Conservation (phyloP, 1,139 yeast species). For the Zygotorulaspora mrakii region DNA sequence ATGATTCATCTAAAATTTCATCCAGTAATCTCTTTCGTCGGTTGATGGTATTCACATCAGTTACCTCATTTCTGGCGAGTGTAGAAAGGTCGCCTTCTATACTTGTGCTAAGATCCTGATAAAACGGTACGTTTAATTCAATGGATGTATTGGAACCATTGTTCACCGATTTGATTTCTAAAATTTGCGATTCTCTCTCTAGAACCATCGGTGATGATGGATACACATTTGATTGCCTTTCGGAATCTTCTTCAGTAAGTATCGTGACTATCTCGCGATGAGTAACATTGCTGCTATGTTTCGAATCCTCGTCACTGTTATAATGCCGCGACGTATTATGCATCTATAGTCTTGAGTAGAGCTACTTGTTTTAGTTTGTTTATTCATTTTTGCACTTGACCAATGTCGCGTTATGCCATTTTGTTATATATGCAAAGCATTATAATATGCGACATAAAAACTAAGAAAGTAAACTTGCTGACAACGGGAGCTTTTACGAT, state of each 20-base stretch:
- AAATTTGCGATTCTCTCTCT: not conserved
- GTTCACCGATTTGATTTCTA: conserved; percentile 1
- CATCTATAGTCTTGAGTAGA: too few relatives aligned
- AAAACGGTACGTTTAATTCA: conserved; percentile 12
- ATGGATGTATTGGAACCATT: conserved; percentile 6
- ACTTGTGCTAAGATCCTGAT: conserved; percentile 12
- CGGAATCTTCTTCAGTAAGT: conserved; percentile 1
- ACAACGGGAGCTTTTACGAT: too few relatives aligned
- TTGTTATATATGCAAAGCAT: too few relatives aligned
- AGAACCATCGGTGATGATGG: conserved; percentile 2
- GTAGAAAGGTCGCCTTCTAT: conserved; percentile 1
- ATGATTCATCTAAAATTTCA: conserved; percentile 8
- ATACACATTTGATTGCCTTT: not conserved
- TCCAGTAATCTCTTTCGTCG: conserved; percentile 9
- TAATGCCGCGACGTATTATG: not conserved
- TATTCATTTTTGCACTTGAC: too few relatives aligned
- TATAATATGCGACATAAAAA: too few relatives aligned
- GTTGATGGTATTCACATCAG: too few relatives aligned
- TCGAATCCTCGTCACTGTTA: not conserved
- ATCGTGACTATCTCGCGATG: not conserved
- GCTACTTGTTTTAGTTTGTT: too few relatives aligned
- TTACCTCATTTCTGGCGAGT: too few relatives aligned
- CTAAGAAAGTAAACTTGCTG: too few relatives aligned
- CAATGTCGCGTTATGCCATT: too few relatives aligned
- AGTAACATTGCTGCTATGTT: not conserved